Base-by-base conservation (phyloP, 148 eudicot species). In the Spergularia marina region DNA sequence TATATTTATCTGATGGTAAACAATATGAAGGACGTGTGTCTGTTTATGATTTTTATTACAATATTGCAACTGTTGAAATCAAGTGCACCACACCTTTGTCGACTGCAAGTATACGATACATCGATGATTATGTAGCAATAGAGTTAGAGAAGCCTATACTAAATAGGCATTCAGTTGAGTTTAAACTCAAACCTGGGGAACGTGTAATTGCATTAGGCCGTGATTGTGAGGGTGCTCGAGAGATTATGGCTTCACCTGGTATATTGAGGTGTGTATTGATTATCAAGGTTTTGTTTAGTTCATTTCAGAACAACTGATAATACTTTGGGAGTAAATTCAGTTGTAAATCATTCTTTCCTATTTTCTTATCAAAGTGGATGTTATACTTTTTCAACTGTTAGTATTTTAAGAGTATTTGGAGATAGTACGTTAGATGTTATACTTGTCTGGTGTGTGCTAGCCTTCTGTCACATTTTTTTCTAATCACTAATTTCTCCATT, bases 221-320 rank as follows among this genome's bases (percentile, higher is more conserved):
- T 51, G 53, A 49, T 53, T 16, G 8, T 62, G 44, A 25, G 12
- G 58, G 10, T 13, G 7, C 36, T 47, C 54, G 44, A 47, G 76
- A 74, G 49, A 51, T 74, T 62, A 74, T 74, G 77, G 61, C 77
- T 63, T n/a, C 77, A 49, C 77, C 70, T 25, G 77, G 70, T n/a
- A 41, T 74, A 62, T 74, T 74, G 70, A 74, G 70, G 77, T 74
- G 57, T 34, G 34, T 34, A 39, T 72, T 56, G 4, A 21, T 18
- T 70, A 25, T 12, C 25, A 21, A 13, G 12, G 12, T 70, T 7
- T 70, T 30, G 4, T 53, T 53, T 39, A 14, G 17, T 41, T 6
- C 12, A 39, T 39, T 30, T 39, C 1, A 17, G 17, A 9, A 14
- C 4, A 39, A 41, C 41, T 12, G 21, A 41, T 1, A 17, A 16